Conservation (phyloP, 2,329 filamentous ascomycete species). For the Stemphylium vesicarium region DNA sequence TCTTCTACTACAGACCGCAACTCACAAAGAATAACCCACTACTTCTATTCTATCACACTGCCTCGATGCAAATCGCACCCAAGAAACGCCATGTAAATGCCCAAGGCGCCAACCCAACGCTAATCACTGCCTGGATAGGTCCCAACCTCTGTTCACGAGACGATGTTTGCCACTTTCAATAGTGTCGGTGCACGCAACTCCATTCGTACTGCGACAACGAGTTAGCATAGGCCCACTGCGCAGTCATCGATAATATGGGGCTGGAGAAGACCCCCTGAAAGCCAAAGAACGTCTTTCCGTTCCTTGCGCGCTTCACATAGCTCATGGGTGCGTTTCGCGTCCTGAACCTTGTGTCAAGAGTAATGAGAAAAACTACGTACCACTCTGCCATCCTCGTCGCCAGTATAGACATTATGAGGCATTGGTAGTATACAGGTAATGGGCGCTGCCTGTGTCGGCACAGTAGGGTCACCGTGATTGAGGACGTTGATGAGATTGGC, state of each 20-base stretch:
- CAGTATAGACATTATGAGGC: constrained; percentile 85
- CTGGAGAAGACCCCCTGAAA: too few relatives aligned
- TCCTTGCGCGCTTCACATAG: too few relatives aligned
- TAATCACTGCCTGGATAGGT: background rate
- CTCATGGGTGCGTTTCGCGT: too few relatives aligned
- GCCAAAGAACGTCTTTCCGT: too few relatives aligned
- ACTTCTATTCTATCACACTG: too few relatives aligned
- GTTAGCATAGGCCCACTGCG: constrained; percentile 5
- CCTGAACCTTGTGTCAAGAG: too few relatives aligned
- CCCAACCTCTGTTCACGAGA: background rate
- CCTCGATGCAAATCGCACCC: too few relatives aligned
- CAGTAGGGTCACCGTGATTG: constrained; percentile 74
- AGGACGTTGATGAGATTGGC: constrained; percentile 81
- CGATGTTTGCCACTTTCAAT: constrained; percentile 7
- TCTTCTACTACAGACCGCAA: too few relatives aligned
- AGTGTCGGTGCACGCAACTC: constrained; percentile 61
- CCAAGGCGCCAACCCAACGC: background rate
- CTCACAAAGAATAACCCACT: too few relatives aligned
- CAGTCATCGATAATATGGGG: too few relatives aligned
- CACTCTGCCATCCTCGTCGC: constrained; percentile 90
- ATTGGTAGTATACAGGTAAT: constrained; percentile 88
- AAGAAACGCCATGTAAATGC: too few relatives aligned
- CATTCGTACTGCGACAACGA: constrained; percentile 58
- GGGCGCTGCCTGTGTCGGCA: constrained; percentile 59
- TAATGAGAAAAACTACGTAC: constrained; percentile 29